phyloP scores from a whole-genome alignment of 192 early-diverging fungal genomes.

The Coemansia sp. region DNA sequence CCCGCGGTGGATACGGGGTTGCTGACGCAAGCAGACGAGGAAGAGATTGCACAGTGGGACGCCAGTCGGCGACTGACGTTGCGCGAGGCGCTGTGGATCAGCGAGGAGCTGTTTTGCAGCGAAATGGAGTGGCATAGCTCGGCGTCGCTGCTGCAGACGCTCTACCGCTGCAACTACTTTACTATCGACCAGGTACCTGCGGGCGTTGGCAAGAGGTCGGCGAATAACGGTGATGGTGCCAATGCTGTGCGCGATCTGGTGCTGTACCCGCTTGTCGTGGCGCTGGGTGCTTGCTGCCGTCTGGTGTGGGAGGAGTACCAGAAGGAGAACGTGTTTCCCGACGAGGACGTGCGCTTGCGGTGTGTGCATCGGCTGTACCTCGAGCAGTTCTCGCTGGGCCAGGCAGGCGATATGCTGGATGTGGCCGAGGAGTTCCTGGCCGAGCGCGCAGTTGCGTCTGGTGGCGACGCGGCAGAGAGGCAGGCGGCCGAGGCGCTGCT shows the following conservation, averaged over 20 bases:
- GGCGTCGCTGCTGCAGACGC: slow-evolving; percentile 39
- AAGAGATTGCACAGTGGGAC: slow-evolving; percentile 34
- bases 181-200: background rate
- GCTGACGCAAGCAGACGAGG: slow-evolving; percentile 13
- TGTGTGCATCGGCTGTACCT: slow-evolving; percentile 11
- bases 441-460: background rate
- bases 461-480: background rate
- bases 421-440: slow-evolving; percentile 6
- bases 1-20: slow-evolving; percentile 49
- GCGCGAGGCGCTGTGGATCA: slow-evolving; percentile 25
- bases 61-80: slow-evolving; percentile 10
- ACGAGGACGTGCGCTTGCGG: slow-evolving; percentile 40
- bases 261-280: slow-evolving; percentile 32
- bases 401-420: slow-evolving; percentile 9
- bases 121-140: slow-evolving; percentile 44
- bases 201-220: background rate
- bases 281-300: slow-evolving; percentile 21
- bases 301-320: slow-evolving; percentile 34
- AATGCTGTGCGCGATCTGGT: slow-evolving; percentile 39
- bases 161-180: slow-evolving; percentile 45
- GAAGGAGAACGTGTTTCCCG: slow-evolving; percentile 27
- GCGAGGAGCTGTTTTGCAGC: slow-evolving; percentile 24
- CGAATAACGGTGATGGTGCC: slow-evolving; percentile 1
- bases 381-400: slow-evolving; percentile 12
- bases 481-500: slow-evolving; percentile 7